Evolutionary conservation across 768 basidiomycete genomes (phyloP).

Genomic region (Termitomyces sp.): DNA sequence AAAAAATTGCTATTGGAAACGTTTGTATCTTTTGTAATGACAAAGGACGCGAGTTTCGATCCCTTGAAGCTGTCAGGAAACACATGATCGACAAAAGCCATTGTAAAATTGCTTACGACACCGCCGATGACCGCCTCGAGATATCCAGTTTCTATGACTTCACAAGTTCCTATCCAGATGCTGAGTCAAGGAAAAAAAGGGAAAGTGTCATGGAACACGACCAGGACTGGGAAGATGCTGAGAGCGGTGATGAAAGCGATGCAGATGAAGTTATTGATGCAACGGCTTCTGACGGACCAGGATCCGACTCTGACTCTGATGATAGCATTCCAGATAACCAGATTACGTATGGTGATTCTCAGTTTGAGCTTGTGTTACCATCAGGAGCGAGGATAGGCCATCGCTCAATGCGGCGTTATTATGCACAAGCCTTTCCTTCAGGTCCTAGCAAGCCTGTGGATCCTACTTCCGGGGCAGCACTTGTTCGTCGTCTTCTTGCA

Average conservation of each 20-base stretch:
- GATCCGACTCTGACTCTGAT: constrained; percentile 32
- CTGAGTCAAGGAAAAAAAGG: constrained; percentile 22
- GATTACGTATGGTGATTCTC: constrained; percentile 73
- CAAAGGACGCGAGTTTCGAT: constrained; percentile 75
- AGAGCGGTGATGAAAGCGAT: constrained; percentile 37
- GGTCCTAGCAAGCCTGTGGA: constrained; percentile 45
- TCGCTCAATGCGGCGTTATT: constrained; percentile 80
- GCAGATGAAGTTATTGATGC: constrained; percentile 42
- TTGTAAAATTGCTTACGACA: constrained; percentile 92
- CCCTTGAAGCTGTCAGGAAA: constrained; percentile 82
- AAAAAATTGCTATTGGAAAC: constrained; percentile 92
- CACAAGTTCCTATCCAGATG: constrained; percentile 66
- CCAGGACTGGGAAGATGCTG: constrained; percentile 31
- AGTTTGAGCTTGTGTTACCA: constrained; percentile 87
- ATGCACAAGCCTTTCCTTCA: constrained; percentile 71
- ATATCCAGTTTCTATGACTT: constrained; percentile 95
- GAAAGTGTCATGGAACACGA: constrained; percentile 19
- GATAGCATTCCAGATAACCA: constrained; percentile 45
- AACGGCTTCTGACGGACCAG: constrained; percentile 25
- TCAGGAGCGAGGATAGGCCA: constrained; percentile 93
- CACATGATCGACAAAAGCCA: constrained; percentile 97
- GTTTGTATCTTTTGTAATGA: constrained; percentile 90
- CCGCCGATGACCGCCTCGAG: constrained; percentile 75
- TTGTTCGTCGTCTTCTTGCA: constrained; percentile 71
- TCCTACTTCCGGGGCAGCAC: constrained; percentile 66